Base-by-base conservation (phyloP, 192 early-diverging fungal genomes). In the Dissophora ornata region DNA sequence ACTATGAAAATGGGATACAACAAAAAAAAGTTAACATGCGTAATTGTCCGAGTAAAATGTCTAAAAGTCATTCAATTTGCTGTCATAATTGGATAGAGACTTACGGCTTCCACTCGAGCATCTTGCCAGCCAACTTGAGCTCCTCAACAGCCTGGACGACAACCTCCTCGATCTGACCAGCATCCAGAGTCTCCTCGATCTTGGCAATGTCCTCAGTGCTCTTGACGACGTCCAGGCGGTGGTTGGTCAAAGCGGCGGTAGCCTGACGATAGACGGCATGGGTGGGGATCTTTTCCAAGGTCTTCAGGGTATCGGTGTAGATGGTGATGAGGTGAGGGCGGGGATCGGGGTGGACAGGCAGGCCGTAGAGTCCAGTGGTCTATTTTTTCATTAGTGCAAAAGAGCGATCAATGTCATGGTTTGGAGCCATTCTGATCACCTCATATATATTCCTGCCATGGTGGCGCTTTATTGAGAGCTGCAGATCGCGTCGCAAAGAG, bases 121-220 rank as follows among this genome's bases (percentile, higher is more conserved):
- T 91, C 74, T 94, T 89, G 44, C 62, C 80, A 22, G 94, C 86
- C 38, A 98, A 83, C 64, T 86, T 89, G 57, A 95, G 83, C 79
- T 98, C 97, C 46, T 94, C 94, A 62, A 95, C 84, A 9, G 97
- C 97, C 74, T 93, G 93, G 38, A 80, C 67, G 60, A 97, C 90
- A 6, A 98, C 82, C 85, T 98, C 95, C 80, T 98, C 97, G 65
- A 98, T 92, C 82, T 95, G 93, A 30, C 95, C 95, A 33, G 82
- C 88, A 66, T 82, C 82, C 30, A 96, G 83, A 45, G 88, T 73
- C 68, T 87, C 58, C 83, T 98, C 97, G 69, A 96, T 95, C 70
- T 87, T 85, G 42, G 66, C 47, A 44, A 92, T 79, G 57, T 93
- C 89, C 61, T 92, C 89, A 55, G 87, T 90, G 33, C 83, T 73